phyloP scores from a whole-genome alignment of 345 rosid genomes.

The Laguncularia racemosa region DNA sequence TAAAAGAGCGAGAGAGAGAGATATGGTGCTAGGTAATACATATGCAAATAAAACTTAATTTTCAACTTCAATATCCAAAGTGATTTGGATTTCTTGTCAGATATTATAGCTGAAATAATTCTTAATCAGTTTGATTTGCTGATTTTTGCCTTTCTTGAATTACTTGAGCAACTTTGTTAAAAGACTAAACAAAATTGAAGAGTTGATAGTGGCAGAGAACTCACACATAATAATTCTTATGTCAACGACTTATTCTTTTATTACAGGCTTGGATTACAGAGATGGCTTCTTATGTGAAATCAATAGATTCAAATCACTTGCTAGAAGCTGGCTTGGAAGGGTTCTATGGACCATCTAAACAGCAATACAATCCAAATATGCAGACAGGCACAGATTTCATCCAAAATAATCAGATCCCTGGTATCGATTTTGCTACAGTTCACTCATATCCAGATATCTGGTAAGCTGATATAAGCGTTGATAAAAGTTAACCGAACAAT shows the following conservation, averaged over 20 bases:
- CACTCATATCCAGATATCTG: slow-evolving; percentile 75
- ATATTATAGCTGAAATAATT: too few species aligned
- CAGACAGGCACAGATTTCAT: slow-evolving; percentile 64
- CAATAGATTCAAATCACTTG: slow-evolving; percentile 55
- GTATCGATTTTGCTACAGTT: slow-evolving; percentile 52
- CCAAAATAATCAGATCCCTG: slow-evolving; percentile 45
- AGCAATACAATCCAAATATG: slow-evolving; percentile 39
- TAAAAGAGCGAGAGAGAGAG: too few species aligned
- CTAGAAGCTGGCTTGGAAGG: slow-evolving; percentile 63
- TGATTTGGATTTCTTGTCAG: too few species aligned
- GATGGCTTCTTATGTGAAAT: slow-evolving; percentile 56
- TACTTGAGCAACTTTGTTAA: too few species aligned
- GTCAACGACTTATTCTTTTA: background rate
- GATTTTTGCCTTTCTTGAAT: too few species aligned
- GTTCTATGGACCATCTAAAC: slow-evolving; percentile 52
- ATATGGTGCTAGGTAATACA: too few species aligned
- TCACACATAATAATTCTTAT: background rate
- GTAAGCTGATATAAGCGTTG: slow-evolving; percentile 11
- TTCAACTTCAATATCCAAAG: too few species aligned
- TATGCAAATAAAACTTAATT: too few species aligned
- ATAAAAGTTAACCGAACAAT: background rate
- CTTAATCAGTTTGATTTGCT: too few species aligned
- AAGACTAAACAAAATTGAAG: too few species aligned
- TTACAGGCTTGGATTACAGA: slow-evolving; percentile 53
- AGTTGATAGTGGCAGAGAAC: too few species aligned